A percentile compares a stretch with the other conserved stretches of the same genome.
Evolutionary conservation across 2,329 filamentous ascomycete species (phyloP).

Genomic region (Trichoderma harzianum): DNA sequence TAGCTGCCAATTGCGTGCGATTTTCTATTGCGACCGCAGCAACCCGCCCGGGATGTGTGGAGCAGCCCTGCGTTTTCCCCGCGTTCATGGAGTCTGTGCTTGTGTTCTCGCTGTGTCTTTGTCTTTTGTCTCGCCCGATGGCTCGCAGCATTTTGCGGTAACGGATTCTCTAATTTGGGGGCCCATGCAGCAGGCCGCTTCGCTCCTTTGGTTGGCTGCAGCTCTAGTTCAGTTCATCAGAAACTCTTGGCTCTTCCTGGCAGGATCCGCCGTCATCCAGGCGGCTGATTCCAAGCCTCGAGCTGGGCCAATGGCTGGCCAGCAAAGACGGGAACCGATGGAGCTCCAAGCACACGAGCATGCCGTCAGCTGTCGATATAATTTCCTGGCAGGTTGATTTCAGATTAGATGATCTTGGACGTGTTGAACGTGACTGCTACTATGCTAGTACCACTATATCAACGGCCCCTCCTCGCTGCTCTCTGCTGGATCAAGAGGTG

Average conservation of each 20-base stretch:
- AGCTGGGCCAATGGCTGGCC: background rate
- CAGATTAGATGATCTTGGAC: background rate
- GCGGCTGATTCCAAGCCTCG: background rate
- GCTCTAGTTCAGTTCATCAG: background rate
- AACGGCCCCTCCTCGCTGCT: background rate
- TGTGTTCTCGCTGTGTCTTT: background rate
- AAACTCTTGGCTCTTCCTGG: background rate
- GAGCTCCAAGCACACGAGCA: conserved; percentile 8
- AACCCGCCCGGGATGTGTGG: background rate
- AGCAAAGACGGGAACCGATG: background rate
- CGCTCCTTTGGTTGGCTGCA: conserved; percentile 10
- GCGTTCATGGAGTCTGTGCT: conserved; percentile 5
- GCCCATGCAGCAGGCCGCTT: background rate
- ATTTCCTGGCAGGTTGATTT: background rate
- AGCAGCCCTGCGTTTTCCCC: conserved; percentile 1
- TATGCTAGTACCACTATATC: background rate
- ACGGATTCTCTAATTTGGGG: background rate
- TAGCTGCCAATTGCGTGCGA: background rate
- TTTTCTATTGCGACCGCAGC: background rate
- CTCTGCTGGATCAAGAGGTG: background rate
- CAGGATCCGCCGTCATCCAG: background rate
- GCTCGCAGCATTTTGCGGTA: background rate
- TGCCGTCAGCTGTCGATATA: background rate
- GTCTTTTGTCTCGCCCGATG: background rate
- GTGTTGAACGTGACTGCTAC: background rate